These are phyloP conservation scores for Aspergillus unguis DNA, from an alignment of 2,329 filamentous ascomycete species.

Conservation along the genomic window DNA sequence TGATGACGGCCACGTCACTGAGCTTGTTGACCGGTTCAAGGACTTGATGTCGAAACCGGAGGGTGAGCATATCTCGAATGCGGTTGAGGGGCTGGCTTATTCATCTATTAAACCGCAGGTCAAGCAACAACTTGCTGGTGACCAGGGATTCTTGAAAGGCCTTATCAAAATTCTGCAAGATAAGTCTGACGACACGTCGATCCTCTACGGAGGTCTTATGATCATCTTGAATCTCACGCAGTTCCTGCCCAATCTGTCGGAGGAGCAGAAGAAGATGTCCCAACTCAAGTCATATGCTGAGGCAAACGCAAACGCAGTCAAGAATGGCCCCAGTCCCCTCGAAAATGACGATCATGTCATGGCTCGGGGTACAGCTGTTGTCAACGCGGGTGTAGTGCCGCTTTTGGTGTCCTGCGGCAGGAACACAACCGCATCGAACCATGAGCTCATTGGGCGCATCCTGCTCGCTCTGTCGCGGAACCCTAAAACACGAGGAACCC, in stretches of 20 bases:
- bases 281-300: slow-evolving; percentile 95
- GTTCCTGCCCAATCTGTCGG: slow-evolving; percentile 72
- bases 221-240: slow-evolving; percentile 80
- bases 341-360: slow-evolving; percentile 74
- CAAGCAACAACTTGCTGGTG: slow-evolving; percentile 73
- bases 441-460: slow-evolving; percentile 69
- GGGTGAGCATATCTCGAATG: slow-evolving; percentile 62
- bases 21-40: slow-evolving; percentile 56
- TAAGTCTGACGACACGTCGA: slow-evolving; percentile 61
- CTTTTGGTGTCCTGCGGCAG: slow-evolving; percentile 74
- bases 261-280: slow-evolving; percentile 87
- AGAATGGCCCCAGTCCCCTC: slow-evolving; percentile 59
- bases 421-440: slow-evolving; percentile 65
- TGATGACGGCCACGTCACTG: slow-evolving; percentile 47
- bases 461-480: slow-evolving; percentile 73
- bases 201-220: slow-evolving; percentile 81
- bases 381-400: slow-evolving; percentile 74
- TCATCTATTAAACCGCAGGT: slow-evolving; percentile 80
- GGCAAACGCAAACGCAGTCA: slow-evolving; percentile 68
- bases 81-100: slow-evolving; percentile 89
- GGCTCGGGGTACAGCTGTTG: slow-evolving; percentile 70
- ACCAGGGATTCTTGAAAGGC: slow-evolving; percentile 64
- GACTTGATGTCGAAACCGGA: slow-evolving; percentile 41
- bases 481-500: slow-evolving; percentile 68
- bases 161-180: slow-evolving; percentile 54